phyloP scores from a whole-genome alignment of 257 asterid species.

The Fraxinus americana region DNA sequence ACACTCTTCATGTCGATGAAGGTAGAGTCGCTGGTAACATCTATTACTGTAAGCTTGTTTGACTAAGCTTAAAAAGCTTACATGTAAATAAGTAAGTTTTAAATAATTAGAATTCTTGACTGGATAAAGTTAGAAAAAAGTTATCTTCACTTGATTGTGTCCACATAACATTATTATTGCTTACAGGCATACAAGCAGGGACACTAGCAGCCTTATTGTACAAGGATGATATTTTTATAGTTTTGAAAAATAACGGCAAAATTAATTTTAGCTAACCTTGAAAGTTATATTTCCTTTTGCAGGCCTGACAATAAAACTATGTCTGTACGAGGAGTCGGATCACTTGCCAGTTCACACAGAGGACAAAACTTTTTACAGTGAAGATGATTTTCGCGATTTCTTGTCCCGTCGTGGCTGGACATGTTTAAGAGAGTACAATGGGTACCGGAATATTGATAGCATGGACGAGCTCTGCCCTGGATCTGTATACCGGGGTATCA shows the following conservation, averaged over 20 bases:
- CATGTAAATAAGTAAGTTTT: background rate
- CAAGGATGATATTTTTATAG: too few species aligned
- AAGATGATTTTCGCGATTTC: constrained; percentile 68
- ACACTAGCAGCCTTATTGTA: too few species aligned
- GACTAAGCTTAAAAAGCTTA: background rate
- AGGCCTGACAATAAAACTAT: constrained; percentile 69
- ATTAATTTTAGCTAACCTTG: background rate
- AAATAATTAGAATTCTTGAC: too few species aligned
- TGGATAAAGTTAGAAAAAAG: too few species aligned
- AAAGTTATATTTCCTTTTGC: constrained; percentile 22
- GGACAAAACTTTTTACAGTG: constrained; percentile 69
- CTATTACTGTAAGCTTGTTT: background rate
- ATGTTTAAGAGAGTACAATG: constrained; percentile 65
- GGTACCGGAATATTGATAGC: constrained; percentile 55
- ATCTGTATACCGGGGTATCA: constrained; percentile 62
- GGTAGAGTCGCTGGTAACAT: constrained; percentile 41
- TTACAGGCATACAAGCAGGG: too few species aligned
- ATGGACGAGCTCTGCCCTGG: constrained; percentile 79
- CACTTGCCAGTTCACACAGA: constrained; percentile 62
- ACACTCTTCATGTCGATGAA: constrained; percentile 88
- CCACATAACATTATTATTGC: too few species aligned
- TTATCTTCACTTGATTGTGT: too few species aligned
- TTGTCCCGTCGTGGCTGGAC: constrained; percentile 71
- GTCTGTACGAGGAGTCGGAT: constrained; percentile 58
- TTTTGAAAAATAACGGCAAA: too few species aligned